Conservation (phyloP, 139 green algal genomes). For the Trebouxia sp. region DNA sequence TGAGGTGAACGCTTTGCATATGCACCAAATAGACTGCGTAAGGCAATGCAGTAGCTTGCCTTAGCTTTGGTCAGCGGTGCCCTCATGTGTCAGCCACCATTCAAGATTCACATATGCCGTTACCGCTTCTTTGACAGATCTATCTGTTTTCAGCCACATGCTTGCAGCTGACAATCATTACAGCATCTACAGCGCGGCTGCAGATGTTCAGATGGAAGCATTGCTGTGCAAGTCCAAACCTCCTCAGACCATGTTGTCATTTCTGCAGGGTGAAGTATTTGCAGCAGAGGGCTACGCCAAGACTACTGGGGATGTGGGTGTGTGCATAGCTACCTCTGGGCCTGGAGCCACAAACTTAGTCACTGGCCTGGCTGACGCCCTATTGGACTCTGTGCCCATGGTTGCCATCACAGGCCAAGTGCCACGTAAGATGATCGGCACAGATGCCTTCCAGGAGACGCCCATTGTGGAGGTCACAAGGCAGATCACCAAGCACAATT, state of each 20-base stretch:
- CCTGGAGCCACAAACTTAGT: conserved; percentile 99
- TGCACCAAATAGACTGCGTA: too few species aligned
- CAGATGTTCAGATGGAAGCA: not conserved
- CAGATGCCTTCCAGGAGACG: conserved; percentile 98
- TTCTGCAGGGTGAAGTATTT: conserved; percentile 95
- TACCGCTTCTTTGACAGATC: too few species aligned
- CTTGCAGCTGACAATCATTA: not conserved
- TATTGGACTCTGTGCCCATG: conserved; percentile 97
- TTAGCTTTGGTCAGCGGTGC: too few species aligned
- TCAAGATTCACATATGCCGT: too few species aligned
- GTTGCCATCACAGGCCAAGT: conserved; percentile 99
- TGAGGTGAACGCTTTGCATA: too few species aligned
- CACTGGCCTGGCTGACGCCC: conserved; percentile 96
- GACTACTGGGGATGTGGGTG: conserved; percentile 89
- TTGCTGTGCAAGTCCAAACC: too few species aligned
- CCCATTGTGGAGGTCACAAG: conserved; percentile 99
- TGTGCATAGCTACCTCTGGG: conserved; percentile 98
- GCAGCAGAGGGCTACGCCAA: conserved; percentile 99
- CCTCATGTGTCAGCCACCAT: too few species aligned
- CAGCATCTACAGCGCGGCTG: not conserved
- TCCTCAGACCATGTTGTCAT: not conserved
- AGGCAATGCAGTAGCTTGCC: too few species aligned
- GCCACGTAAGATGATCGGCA: conserved; percentile 85
- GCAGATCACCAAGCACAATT: conserved; percentile 99
- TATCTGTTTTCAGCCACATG: too few species aligned